phyloP scores from a whole-genome alignment of 2,329 filamentous ascomycete genomes.

The Parafenestella ontariensis region DNA sequence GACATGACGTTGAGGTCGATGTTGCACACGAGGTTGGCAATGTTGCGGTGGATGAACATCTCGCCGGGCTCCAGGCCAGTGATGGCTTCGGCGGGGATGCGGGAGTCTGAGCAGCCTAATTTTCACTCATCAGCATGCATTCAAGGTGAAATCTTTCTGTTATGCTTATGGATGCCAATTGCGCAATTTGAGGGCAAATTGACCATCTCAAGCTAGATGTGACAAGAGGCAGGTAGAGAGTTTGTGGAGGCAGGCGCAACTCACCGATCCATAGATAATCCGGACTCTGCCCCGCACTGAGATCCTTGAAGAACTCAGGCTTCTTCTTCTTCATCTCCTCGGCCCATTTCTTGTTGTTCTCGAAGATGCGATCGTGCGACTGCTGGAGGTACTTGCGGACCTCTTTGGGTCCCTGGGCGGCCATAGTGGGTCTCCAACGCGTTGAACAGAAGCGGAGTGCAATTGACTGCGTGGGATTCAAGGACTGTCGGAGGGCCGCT shows the following conservation, averaged over 20 bases:
- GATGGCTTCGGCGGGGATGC: slow-evolving; percentile 51
- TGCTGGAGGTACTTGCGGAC: slow-evolving; percentile 63
- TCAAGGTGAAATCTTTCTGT: background rate
- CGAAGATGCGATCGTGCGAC: slow-evolving; percentile 71
- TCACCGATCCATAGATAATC: slow-evolving; percentile 66
- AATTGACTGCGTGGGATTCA: background rate
- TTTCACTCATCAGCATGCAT: slow-evolving; percentile 5
- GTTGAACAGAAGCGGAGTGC: background rate
- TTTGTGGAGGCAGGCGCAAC: slow-evolving; percentile 13
- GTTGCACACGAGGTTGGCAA: slow-evolving; percentile 48
- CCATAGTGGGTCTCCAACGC: slow-evolving; percentile 22
- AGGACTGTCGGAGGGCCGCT: background rate
- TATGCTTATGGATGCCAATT: background rate
- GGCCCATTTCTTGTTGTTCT: slow-evolving; percentile 73
- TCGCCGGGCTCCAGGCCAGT: slow-evolving; percentile 47
- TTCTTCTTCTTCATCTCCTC: slow-evolving; percentile 64
- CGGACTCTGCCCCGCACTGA: slow-evolving; percentile 69
- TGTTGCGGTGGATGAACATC: slow-evolving; percentile 47
- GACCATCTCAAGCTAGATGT: background rate
- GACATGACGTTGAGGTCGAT: slow-evolving; percentile 52
- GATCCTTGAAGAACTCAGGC: slow-evolving; percentile 70
- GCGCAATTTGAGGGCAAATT: background rate
- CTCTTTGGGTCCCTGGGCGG: slow-evolving; percentile 30
- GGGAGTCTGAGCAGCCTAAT: slow-evolving; percentile 50
- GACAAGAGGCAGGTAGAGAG: background rate